phyloP scores from a whole-genome alignment of 164 flowering plant genomes.

The Aristolochia californica region DNA sequence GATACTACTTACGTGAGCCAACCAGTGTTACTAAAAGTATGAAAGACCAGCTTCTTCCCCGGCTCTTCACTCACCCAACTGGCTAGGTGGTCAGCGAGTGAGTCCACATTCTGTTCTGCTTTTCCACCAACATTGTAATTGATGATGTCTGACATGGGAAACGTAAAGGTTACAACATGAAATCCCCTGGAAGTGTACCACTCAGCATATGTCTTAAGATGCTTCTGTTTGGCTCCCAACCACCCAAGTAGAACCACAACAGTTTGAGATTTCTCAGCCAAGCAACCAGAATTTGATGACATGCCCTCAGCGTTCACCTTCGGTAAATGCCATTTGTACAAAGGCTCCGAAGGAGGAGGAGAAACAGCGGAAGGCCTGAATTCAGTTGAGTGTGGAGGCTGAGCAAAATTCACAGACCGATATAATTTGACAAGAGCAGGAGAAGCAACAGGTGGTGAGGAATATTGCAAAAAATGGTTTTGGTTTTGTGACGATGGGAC shows the following conservation, averaged over 20 bases:
- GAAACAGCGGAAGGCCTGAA: constrained; percentile 11
- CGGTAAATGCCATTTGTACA: constrained; percentile 92
- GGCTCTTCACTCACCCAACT: constrained; percentile 73
- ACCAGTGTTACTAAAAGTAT: constrained; percentile 97
- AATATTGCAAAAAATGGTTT: constrained; percentile 6
- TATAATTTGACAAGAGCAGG: constrained; percentile 34
- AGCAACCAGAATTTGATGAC: constrained; percentile 46
- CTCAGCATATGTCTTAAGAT: constrained; percentile 83
- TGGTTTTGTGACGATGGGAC: constrained; percentile 1
- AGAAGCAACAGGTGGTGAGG: constrained; percentile 19
- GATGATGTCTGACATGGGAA: constrained; percentile 83
- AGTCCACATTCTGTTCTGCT: constrained; percentile 66
- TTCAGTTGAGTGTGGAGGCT: constrained; percentile 33
- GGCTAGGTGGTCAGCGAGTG: constrained; percentile 82
- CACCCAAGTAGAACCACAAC: constrained; percentile 96
- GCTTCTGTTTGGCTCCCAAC: constrained; percentile 97
- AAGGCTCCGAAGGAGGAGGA: constrained; percentile 37
- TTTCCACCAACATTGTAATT: constrained; percentile 86
- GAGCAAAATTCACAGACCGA: constrained; percentile 51
- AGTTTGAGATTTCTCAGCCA: constrained; percentile 50
- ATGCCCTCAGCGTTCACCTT: constrained; percentile 29
- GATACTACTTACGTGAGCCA: constrained; percentile 79
- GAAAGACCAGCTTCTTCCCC: constrained; percentile 65
- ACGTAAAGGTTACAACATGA: constrained; percentile 87
- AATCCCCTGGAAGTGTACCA: constrained; percentile 94